These are phyloP conservation scores for Tricladium varicosporioides DNA, from an alignment of 2,329 filamentous ascomycete species.

Conservation along the genomic window DNA sequence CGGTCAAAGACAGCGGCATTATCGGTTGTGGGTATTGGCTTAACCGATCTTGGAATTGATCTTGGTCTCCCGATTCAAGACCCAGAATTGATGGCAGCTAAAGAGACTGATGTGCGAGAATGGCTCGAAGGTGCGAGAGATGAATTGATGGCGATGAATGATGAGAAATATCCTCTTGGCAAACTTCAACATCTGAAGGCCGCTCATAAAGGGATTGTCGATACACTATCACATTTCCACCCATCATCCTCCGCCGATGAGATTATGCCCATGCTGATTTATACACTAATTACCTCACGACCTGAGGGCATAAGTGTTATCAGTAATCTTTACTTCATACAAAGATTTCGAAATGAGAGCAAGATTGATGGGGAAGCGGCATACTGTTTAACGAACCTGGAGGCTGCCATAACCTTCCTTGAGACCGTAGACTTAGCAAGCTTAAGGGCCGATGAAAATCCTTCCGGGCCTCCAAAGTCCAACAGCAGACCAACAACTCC, in stretches of 20 bases:
- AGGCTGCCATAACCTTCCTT: slow-evolving; percentile 90
- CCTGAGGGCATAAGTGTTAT: slow-evolving; percentile 84
- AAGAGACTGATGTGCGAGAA: slow-evolving; percentile 65
- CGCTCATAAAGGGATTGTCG: slow-evolving; percentile 91
- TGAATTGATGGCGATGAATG: slow-evolving; percentile 77
- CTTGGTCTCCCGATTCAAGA: slow-evolving; percentile 57
- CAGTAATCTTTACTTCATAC: slow-evolving; percentile 93
- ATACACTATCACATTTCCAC: slow-evolving; percentile 68
- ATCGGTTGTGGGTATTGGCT: slow-evolving; percentile 84
- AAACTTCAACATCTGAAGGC: slow-evolving; percentile 87
- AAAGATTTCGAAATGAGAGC: slow-evolving; percentile 79
- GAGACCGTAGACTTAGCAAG: slow-evolving; percentile 94
- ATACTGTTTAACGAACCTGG: slow-evolving; percentile 93
- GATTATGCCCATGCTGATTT: slow-evolving; percentile 95
- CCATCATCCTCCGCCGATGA: slow-evolving; percentile 91
- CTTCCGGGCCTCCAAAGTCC: slow-evolving; percentile 63
- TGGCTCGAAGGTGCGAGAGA: slow-evolving; percentile 70
- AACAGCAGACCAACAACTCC: slow-evolving; percentile 47
- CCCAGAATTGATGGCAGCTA: slow-evolving; percentile 56
- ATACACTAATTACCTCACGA: slow-evolving; percentile 86
- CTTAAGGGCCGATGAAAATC: slow-evolving; percentile 74
- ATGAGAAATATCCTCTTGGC: slow-evolving; percentile 82
- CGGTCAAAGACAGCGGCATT: slow-evolving; percentile 91
- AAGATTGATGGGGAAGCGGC: slow-evolving; percentile 92
- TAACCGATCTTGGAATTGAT: slow-evolving; percentile 80